Evolutionary conservation across 768 basidiomycete genomes (phyloP), one percentile per base, ranked within the genome.

Genomic region (Phanerodontia chrysosporium): DNA sequence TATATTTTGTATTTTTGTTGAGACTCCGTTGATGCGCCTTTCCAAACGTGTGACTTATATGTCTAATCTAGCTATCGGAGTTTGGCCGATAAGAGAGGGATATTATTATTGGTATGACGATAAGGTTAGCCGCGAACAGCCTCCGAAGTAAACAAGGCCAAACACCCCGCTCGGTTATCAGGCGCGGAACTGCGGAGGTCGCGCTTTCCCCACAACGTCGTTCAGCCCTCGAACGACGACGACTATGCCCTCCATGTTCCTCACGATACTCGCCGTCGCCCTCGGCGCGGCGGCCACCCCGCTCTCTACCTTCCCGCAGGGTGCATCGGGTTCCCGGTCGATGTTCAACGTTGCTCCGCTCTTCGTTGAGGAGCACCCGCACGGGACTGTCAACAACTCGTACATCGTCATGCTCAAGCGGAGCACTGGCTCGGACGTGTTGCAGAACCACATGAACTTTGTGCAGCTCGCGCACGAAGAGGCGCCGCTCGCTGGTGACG

Each of bases 361-460:
- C 52, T 57, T 80, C 56, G 80, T 76, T 36, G 75, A 75, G 39
- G 75, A 83, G 62, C 86, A 89, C 67, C 81, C 84, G 55, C 85
- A 90, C 73, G 85, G 86, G 53, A 77, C 83, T 58, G 76, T 95
- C 70, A 86, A 89, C 76, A 89, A 95, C 79, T 90, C 92, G n/a
- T 98, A 98, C 77, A 93, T 98, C 62, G 84, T 98, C 71, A 81
- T 94, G 70, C 79, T 98, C 63, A 93, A 92, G 80, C 80, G 85
- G 59, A 85, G 83, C 58, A 62, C 87, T 13, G 77, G 84, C 4
- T 66, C 78, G 9, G 72, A 77, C 18, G 74, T 86, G 42, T 77
- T 88, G 70, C 74, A 83, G 66, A 89, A 87, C 73, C 94, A 96
- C 71, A 74, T 94, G 73, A 87, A 87, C 71, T 86, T 90, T 74